Evolutionary conservation across 2,329 filamentous ascomycete genomes (phyloP).

Genomic region (Endothia cerciana): DNA sequence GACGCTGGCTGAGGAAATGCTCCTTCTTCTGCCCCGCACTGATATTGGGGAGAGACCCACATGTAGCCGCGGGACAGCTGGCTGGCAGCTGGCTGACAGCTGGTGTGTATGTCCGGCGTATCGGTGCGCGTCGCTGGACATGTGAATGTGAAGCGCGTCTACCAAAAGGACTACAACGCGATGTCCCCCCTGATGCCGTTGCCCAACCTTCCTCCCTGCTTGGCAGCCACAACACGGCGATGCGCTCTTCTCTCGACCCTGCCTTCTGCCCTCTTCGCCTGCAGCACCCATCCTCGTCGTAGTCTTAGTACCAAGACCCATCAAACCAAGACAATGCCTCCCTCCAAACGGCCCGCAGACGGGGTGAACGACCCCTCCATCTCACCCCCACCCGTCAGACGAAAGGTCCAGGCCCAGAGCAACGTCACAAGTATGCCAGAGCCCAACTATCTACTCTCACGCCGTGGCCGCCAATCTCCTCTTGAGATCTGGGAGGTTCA

Average conservation of each 20-base stretch:
- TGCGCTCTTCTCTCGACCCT: neutral
- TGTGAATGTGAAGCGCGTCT: neutral
- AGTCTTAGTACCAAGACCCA: neutral
- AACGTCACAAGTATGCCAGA: conserved; percentile 56
- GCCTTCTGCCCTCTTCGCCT: neutral
- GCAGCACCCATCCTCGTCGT: neutral
- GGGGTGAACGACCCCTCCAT: conserved; percentile 44
- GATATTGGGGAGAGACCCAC: no score
- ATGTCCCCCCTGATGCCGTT: neutral
- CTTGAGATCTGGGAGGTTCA: no score
- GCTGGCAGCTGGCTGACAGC: neutral
- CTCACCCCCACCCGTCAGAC: conserved; percentile 58
- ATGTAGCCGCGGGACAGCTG: neutral
- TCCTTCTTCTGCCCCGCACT: no score
- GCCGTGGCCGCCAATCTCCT: no score
- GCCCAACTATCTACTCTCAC: neutral
- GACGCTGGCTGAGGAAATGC: no score
- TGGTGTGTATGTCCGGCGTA: no score
- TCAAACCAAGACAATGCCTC: conserved; percentile 13
- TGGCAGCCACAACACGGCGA: neutral
- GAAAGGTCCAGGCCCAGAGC: conserved; percentile 55
- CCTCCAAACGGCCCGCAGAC: conserved; percentile 33
- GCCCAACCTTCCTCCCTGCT: neutral
- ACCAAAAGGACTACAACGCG: neutral
- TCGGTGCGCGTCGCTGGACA: neutral